Base-by-base conservation (phyloP, 2,329 filamentous ascomycete species). In the Sporothrix brasiliensis region DNA sequence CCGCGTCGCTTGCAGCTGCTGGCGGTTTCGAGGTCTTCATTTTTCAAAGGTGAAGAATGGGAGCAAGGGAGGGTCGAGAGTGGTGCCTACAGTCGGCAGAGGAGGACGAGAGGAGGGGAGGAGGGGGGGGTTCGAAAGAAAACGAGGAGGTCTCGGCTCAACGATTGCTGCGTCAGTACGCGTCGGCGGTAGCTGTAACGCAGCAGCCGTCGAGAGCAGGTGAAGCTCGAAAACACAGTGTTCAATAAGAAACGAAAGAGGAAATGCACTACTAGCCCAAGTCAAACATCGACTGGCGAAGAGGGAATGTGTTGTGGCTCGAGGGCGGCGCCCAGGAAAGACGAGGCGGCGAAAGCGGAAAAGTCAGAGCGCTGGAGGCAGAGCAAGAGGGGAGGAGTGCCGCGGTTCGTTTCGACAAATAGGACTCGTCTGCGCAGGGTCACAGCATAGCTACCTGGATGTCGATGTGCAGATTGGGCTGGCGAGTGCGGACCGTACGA, bases 1-100 rank as follows among this genome's bases (percentile, higher is more conserved):
- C 76, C 56, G 79, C 76, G 68, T 83, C 81, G 60, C 77, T 77
- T 52, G 81, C 78, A 70, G 81, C 79, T 44, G 79, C 72, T 49
- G 79, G 77, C 34, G 81, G 79, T 75, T 86, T 88, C 65, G 84
- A 83, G 60, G 85, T 84, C 79, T 86, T 88, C 86, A 88, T 88
- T 52, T 52, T 76, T 79, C 73, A 44, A 68, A 34, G 67, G n/a
- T 11, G 44, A n/a, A 60, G 34, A 49, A 44, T 13, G n/a, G 24
- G n/a, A n/a, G 47, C 14, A 49, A 10, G 4, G 44, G 53, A 65
- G 11, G 41, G 49, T 52, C 44, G 49, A 7, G 58, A 34, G 41
- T 21, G 19, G 30, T 58, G 54, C 27, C 54, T 39, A n/a, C 16
- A 6, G 54, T 30, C 21, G 52, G 27, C n/a, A 16, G 30, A 27